A percentile compares a stretch with the other conserved stretches of the same genome.
Conservation (phyloP, 768 basidiomycete genomes). For the Termitomyces sp. region DNA sequence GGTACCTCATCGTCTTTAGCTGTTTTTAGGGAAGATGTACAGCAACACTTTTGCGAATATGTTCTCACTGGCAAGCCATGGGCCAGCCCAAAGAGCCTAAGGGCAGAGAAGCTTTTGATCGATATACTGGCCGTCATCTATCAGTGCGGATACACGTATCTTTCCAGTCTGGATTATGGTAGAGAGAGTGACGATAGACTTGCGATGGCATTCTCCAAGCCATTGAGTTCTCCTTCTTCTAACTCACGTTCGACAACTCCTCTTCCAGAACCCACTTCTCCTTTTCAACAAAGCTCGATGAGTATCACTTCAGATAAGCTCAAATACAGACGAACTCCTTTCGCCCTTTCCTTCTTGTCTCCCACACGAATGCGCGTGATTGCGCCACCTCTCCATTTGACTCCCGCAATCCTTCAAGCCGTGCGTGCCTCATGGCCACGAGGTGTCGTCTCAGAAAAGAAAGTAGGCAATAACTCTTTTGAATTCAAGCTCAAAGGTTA, state of each 20-base stretch:
- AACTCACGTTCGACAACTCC: slow-evolving; percentile 27
- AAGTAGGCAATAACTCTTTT: slow-evolving; percentile 63
- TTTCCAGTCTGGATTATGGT: slow-evolving; percentile 74
- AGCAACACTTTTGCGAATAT: slow-evolving; percentile 62
- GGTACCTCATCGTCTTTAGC: slow-evolving; percentile 39
- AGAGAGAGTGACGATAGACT: slow-evolving; percentile 71
- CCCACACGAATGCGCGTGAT: slow-evolving; percentile 68
- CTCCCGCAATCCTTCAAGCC: slow-evolving; percentile 77
- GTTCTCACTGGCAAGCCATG: slow-evolving; percentile 67
- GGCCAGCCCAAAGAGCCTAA: slow-evolving; percentile 60
- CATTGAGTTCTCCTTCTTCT: slow-evolving; percentile 22
- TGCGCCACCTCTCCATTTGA: slow-evolving; percentile 68
- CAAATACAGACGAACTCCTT: slow-evolving; percentile 40
- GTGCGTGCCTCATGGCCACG: slow-evolving; percentile 76
- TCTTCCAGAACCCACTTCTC: slow-evolving; percentile 29
- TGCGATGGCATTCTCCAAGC: slow-evolving; percentile 64
- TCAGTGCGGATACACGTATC: slow-evolving; percentile 55
- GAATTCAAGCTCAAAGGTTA: slow-evolving; percentile 84
- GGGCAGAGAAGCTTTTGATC: slow-evolving; percentile 64
- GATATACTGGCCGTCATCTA: slow-evolving; percentile 61
- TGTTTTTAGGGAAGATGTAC: slow-evolving; percentile 47
- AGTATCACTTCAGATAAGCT: slow-evolving; percentile 32
- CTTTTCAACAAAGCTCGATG: slow-evolving; percentile 33
- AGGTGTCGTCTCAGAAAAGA: slow-evolving; percentile 75
- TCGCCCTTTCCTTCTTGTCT: slow-evolving; percentile 71